Evolutionary conservation across 495 filamentous ascomycete species (phyloP), one percentile per base, ranked within the genome.

Genomic region (Lasiosphaeriaceae sp.): DNA sequence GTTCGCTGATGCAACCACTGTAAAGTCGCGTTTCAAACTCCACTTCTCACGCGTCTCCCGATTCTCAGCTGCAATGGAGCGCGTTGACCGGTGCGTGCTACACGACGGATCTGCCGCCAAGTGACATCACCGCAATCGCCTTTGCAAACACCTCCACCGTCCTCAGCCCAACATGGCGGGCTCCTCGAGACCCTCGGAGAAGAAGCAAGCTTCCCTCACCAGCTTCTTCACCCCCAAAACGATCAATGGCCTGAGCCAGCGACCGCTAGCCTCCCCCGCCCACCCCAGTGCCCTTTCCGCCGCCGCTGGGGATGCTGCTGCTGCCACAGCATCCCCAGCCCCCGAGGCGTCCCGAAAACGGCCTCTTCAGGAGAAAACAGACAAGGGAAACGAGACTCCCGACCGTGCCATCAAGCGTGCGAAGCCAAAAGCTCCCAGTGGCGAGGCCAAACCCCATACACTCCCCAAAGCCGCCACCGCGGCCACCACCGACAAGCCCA

Each of bases 151-250:
- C 54, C 53, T 44, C 39, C 21, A 31, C 37, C 5, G 5, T 22
- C 19, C 2, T 19, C 35, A 21, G 12, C 19, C 52, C n/a, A 63
- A 37, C 20, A 80, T 80, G 77, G 65, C 73, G 6, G 65, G 68
- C 9, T 60, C 70, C 26, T 55, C 72, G 1, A 72, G 72, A 23
- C 46, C 68, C 2, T 47, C 68, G 52, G 68, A 58, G 8, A 86
- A 87, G 70, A 90, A 86, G 64, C 90, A 96, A 66, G 82, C 87
- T 56, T 88, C 88, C 5, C 86, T 96, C 50, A 91, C 90, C 1
- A 92, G 82, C 68, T 96, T 96, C 75, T 96, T 96, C 69, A 83
- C 83, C 3, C 83, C 82, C 23, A 89, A 83, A 64, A 74, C 87
- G 7, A 61, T 70, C 60, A 70, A 70, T 66, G 68, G 65, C 43